phyloP scores from a whole-genome alignment of 1,284 basidiomycete genomes.

The Mycosarcoma maydis region DNA sequence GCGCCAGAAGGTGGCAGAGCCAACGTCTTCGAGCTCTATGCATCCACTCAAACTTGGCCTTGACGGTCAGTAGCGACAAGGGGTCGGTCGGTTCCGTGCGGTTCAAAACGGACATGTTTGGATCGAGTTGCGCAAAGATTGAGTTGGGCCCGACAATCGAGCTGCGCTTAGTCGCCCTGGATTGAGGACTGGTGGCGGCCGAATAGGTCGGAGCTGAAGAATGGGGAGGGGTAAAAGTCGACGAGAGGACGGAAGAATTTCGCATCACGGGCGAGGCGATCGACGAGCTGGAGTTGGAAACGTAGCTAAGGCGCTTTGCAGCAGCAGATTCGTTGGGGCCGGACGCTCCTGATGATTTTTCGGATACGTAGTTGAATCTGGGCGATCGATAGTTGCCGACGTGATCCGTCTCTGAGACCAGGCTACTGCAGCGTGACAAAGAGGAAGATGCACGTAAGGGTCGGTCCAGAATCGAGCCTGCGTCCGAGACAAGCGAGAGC shows the following conservation, averaged over 20 bases:
- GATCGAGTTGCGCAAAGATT: constrained; percentile 32
- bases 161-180: constrained; percentile 30
- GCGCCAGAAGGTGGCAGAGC: constrained; percentile 44
- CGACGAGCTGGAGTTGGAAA: constrained; percentile 43
- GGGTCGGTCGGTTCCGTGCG: constrained; percentile 32
- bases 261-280: constrained; percentile 28
- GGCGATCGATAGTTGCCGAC: constrained; percentile 33
- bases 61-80: constrained; percentile 50
- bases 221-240: constrained; percentile 24
- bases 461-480: constrained; percentile 27
- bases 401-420: constrained; percentile 34
- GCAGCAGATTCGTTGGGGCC: constrained; percentile 54
- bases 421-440: constrained; percentile 35
- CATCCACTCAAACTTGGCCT: constrained; percentile 56
- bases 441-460: constrained; percentile 26
- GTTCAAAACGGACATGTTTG: not conserved
- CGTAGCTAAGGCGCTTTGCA: constrained; percentile 54
- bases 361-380: constrained; percentile 39
- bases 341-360: constrained; percentile 14
- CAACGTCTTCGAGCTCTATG: constrained; percentile 51
- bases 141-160: constrained; percentile 42
- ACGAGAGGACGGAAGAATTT: constrained; percentile 25
- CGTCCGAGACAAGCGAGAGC: constrained; percentile 50
- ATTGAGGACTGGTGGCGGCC: constrained; percentile 42
- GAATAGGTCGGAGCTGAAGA: constrained; percentile 34